These are phyloP conservation scores for Nephelium lappaceum DNA, from an alignment of 345 rosid genomes.

Conservation along the genomic window DNA sequence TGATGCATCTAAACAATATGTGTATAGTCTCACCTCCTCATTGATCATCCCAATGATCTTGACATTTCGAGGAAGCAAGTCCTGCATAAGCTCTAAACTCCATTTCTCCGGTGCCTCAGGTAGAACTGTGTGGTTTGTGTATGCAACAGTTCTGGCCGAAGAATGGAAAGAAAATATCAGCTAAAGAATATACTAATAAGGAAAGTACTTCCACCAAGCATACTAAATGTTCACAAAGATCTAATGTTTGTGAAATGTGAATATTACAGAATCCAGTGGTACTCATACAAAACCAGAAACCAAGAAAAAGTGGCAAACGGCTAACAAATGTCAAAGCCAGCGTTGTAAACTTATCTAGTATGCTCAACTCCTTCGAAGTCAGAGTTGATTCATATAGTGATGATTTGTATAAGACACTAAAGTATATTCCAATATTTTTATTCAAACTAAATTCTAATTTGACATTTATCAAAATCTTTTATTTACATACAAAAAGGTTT, in stretches of 20 bases:
- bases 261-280: neutral
- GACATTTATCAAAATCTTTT: neutral
- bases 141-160: slow-evolving; percentile 47
- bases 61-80: slow-evolving; percentile 57
- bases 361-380: too few relatives aligned
- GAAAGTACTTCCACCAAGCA: neutral
- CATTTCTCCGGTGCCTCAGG: slow-evolving; percentile 65
- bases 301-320: neutral
- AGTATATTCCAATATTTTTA: neutral
- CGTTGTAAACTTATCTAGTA: neutral
- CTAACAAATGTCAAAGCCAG: neutral
- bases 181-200: neutral
- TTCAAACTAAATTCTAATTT: too few relatives aligned
- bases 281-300: neutral
- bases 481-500: neutral
- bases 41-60: slow-evolving; percentile 52
- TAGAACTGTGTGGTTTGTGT: slow-evolving; percentile 55
- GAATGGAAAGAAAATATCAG: slow-evolving; percentile 1
- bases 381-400: neutral
- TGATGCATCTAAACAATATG: neutral
- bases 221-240: too few relatives aligned
- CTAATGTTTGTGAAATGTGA: neutral
- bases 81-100: slow-evolving; percentile 50
- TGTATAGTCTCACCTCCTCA: slow-evolving; percentile 38
- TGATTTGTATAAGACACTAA: neutral